Base-by-base conservation (phyloP, 495 filamentous ascomycete genomes). In the Hypoxylon fragiforme region DNA sequence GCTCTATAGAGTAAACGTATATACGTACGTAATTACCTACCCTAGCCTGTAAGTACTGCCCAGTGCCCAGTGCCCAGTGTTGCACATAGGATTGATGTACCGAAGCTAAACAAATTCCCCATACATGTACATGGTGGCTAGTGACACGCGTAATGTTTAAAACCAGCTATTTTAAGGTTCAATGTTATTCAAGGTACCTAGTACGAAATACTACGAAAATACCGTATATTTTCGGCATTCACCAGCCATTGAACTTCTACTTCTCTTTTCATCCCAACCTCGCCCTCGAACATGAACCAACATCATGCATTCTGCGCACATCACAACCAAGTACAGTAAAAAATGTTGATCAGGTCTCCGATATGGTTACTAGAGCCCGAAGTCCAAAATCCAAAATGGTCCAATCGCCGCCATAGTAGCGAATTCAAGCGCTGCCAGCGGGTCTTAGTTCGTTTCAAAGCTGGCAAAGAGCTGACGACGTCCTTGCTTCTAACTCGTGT, bases 381-480 rank as follows among this genome's bases (percentile, higher is more conserved):
- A 28, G 9, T 28, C n/a, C n/a, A n/a, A 28, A 60, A 45, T 49
- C 38, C 35, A 44, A 60, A 60, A 53, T 49, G 3, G 43, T 18
- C 9, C 9, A 24, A 37, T 35, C 41, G 40, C 42, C 32, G 22
- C 44, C 5, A 37, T 39, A 30, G 44, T 24, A 32, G 35, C 44
- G 19, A 54, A 50, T 16, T 54, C 44, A 54, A 60, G 56, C 50
- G 32, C 37, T 3, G 20, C 39, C 20, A 31, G 49, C 37, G 44
- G 49, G 45, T 44, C 57, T 44, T 44, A 44, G 26, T 37, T 40
- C 3, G 57, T 60, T 60, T 60, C 57, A 60, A 44, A 35, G 54
- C 14, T 28, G 28, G 12, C 18, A 24, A 35, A 26, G 31, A 26
- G 57, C 50, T 60, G 57, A 60, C 57, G 57, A 60, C 39, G 40